Evolutionary conservation across 495 filamentous ascomycete genomes (phyloP), one percentile per base, ranked within the genome.

Genomic region (Neurospora sp.): DNA sequence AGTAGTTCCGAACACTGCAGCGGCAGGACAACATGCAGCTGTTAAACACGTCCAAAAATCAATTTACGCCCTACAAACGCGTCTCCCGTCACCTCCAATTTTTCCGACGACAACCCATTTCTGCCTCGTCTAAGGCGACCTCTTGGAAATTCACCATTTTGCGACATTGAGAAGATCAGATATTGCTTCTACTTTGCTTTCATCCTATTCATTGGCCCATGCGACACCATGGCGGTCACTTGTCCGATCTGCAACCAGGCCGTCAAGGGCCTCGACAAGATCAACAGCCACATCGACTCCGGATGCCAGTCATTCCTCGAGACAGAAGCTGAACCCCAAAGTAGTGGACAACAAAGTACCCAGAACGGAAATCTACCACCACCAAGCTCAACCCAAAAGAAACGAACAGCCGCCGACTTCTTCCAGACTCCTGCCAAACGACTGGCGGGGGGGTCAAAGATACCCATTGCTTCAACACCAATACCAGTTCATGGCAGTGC

Each of bases 281-380:
- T 99, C 83, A 99, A 99, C 80, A 85, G 87, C 69, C 96, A 99
- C 79, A 89, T 99, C 75, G 96, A 99, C 80, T 94, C 92, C 17
- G 87, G 88, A 76, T 98, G 96, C 81, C 81, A 89, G 76, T 83
- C 79, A 20, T 89, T 89, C 73, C 45, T 84, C 86, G 40, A 75
- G 79, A 76, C 70, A 37, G 41, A 40, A 65, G 76, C 10, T 71
- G 68, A 3, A 75, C 78, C 17, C 77, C 82, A 16, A 76, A 79
- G 20, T 73, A 79, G 41, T 79, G 83, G 20, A 81, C 82, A 35
- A 80, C 84, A 3, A 88, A 88, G 73, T 82, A 86, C 75, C 73
- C 41, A 65, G 8, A 69, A 70, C 70, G 59, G 69, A 44, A 73
- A 40, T 40, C 71, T 72, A 3, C 74, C 76, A 70, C 74, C 76